Evolutionary conservation across 140 eudicot species (phyloP).

Genomic region (Anethum foeniculum): DNA sequence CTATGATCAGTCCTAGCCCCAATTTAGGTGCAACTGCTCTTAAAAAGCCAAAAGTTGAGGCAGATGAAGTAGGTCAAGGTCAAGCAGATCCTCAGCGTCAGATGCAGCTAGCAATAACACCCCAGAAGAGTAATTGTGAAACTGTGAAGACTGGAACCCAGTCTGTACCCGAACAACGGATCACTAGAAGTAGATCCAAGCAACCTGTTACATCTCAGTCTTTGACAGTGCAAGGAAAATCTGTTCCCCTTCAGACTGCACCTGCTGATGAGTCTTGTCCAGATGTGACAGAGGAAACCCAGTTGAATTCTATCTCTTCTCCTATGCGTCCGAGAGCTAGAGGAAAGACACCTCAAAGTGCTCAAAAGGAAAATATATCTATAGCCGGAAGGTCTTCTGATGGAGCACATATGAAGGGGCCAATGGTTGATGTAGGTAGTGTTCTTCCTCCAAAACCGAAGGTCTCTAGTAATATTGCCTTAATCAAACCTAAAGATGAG

Average conservation of each 20-base stretch:
- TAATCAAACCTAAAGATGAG: constrained; percentile 74
- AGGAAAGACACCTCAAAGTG: constrained; percentile 46
- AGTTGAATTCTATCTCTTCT: constrained; percentile 27
- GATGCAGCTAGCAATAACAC: constrained; percentile 13
- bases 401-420: constrained; percentile 36
- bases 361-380: constrained; percentile 29
- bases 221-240: constrained; percentile 17
- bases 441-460: constrained; percentile 29
- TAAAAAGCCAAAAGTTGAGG: constrained; percentile 53
- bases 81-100: constrained; percentile 11
- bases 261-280: constrained; percentile 24
- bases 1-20: constrained; percentile 18
- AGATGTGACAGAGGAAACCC: constrained; percentile 19
- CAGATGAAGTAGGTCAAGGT: constrained; percentile 36
- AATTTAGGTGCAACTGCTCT: constrained; percentile 22
- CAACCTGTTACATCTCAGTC: constrained; percentile 38
- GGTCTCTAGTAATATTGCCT: constrained; percentile 9
- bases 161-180: constrained; percentile 32
- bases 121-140: constrained; percentile 17
- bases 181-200: constrained; percentile 52
- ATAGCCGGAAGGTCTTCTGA: constrained; percentile 31
- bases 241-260: constrained; percentile 15
- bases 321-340: constrained; percentile 33
- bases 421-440: constrained; percentile 25
- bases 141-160: constrained; percentile 17